Base-by-base conservation (phyloP, 2,329 filamentous ascomycete genomes). In the Grosmannia clavigera region DNA sequence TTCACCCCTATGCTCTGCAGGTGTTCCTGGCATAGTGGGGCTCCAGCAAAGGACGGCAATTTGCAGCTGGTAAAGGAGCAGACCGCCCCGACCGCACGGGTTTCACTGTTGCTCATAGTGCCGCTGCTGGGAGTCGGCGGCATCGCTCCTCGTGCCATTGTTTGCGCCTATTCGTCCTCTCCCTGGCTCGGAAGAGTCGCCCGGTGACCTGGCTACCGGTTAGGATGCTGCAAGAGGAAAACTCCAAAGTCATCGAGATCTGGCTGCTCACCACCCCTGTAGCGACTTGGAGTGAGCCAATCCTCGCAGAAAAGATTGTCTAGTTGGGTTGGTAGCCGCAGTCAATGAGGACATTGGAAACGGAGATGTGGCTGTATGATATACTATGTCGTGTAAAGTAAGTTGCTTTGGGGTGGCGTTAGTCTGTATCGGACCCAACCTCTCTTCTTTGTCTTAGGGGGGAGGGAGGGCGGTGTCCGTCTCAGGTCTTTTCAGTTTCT, bases 401-500 rank as follows among this genome's bases (percentile, higher is more conserved):
- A n/a, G 19, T 46, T 46, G 43, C 43, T 51, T 10, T 25, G 22
- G 22, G 48, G 22, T 25, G 3, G 14, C 25, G 25, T 51, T 27
- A 51, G 48, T 51, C 48, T 51, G 11, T 14, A 51, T 14, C 25
- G 16, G 43, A 46, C 16, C 19, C 43, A 46, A 7, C 16, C 43
- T 19, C 38, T 40, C 12, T 16, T 40, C 12, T 16, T 16, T 40
- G 38, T 46, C 3, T 11, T 14, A 46, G 31, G 31, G 50, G 5
- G 33, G 33, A 35, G 33, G 33, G 9, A 35, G 33, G 29, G 14
- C 5, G 29, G 29, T 27, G 50, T 52, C 53, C 68, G 76, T 76
- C 78, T 88, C 85, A 88, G 85, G 80, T 88, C 84, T 88, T 88
- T 87, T 87, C 83, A 87, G 83, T 87, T 81, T 79, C 69, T 71